Base-by-base conservation (phyloP, 2,329 filamentous ascomycete genomes). In the Sporothrix brunneoviolacea region DNA sequence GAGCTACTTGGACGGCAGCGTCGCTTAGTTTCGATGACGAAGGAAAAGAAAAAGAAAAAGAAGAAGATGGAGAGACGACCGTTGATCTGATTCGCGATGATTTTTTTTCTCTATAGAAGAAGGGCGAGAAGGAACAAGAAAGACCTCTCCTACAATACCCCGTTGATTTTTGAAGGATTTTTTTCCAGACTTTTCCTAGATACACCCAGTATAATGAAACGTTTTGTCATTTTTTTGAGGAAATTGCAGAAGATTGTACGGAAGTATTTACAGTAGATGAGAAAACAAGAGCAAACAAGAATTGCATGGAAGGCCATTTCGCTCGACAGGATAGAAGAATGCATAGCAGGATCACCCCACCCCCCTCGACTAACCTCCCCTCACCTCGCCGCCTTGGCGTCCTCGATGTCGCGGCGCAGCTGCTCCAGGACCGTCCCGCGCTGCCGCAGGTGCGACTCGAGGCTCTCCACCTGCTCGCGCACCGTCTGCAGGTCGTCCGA, bases 401-500 rank as follows among this genome's bases (percentile, higher is more conserved):
- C 84, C 61, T 96, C 90, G 68, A 97, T 86, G 70, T 96, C 53
- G 12, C 35, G 45, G 64, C 88, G 89, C 50, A 97, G 64, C 65
- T 88, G 85, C 42, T 86, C 82, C 61, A 98, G 71, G 27, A 84
- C 80, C 57, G 84, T 80, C 68, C 91, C 81, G 55, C 93, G 77
- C 58, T 83, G 82, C 61, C 81, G 77, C 62, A 96, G 70, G 73
- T 98, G 93, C 54, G 75, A 71, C 71, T 95, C 90, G 58, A 98
- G 67, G 1, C 91, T 90, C 58, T 96, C 90, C 2, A 98, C 84
- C 73, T 98, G 91, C 69, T 97, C 91, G 62, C 80, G 84, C n/a
- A 98, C 88, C 40, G 88, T 87, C 61, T 86, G 79, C 64, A 98
- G 79, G 68, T 98, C 93, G 33, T 95, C 91, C 52, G 80, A 74